Evolutionary conservation across 2,329 filamentous ascomycete species (phyloP).

Genomic region (Alternaria brassicicola): DNA sequence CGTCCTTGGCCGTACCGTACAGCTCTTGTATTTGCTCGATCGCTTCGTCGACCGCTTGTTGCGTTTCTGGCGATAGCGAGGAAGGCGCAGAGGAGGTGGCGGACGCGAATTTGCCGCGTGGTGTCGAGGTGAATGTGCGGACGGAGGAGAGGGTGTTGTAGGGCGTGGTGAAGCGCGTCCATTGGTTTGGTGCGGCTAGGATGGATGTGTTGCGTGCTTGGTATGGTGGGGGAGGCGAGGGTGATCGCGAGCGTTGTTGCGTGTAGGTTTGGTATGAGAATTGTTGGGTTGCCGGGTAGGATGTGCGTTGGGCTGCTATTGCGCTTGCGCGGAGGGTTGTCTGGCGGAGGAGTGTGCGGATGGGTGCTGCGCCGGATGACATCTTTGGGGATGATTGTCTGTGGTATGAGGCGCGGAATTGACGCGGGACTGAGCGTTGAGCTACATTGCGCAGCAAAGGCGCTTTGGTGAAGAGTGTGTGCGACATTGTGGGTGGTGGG

Average conservation of each 20-base stretch:
- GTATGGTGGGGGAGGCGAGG: conserved; percentile 35
- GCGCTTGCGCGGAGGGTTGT: conserved; percentile 34
- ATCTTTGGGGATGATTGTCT: conserved; percentile 29
- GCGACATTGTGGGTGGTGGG: conserved; percentile 21
- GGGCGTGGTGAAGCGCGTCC: conserved; percentile 44
- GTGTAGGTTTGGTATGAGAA: conserved; percentile 18
- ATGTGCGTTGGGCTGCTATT: conserved; percentile 30
- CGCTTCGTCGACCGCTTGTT: conserved; percentile 33
- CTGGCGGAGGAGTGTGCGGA: conserved; percentile 40
- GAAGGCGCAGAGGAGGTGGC: conserved; percentile 7
- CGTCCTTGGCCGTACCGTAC: conserved; percentile 48
- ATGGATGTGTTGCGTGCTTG: conserved; percentile 32
- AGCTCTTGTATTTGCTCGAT: conserved; percentile 48
- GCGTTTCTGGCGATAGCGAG: conserved; percentile 27
- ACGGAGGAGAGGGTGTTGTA: conserved; percentile 38
- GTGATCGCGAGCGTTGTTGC: conserved; percentile 28
- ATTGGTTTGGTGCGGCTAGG: conserved; percentile 33
- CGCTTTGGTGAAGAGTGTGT: conserved; percentile 20
- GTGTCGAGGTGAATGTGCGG: conserved; percentile 37
- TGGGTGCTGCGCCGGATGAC: conserved; percentile 29
- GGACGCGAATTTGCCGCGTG: conserved; percentile 11
- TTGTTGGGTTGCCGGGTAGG: conserved; percentile 28
- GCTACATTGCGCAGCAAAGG: conserved; percentile 16
- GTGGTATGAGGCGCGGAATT: conserved; percentile 18
- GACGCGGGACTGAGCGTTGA: conserved; percentile 16